A percentile compares a stretch with the other conserved stretches of the same genome.
Conservation (phyloP, 2,329 filamentous ascomycete genomes). For the Dendryphion nanum region DNA sequence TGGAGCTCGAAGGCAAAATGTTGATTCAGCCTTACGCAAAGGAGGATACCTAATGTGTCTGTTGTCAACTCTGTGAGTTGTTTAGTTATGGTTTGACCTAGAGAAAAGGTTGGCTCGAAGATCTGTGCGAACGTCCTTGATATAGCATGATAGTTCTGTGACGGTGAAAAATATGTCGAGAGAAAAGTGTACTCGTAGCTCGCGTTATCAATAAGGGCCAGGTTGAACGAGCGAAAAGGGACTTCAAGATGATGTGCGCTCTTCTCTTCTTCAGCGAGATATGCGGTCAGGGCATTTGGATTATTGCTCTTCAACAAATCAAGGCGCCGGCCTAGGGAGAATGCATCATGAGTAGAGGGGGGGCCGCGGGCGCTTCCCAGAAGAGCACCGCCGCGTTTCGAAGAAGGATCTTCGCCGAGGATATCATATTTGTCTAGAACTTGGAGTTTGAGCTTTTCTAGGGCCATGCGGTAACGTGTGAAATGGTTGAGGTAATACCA, state of each 20-base stretch:
- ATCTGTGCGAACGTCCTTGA: constrained; percentile 83
- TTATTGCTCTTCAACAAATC: constrained; percentile 75
- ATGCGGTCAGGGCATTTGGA: constrained; percentile 77
- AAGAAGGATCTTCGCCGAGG: constrained; percentile 73
- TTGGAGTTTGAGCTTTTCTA: constrained; percentile 83
- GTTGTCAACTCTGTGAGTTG: constrained; percentile 72
- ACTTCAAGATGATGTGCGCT: constrained; percentile 82
- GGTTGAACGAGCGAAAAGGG: constrained; percentile 91
- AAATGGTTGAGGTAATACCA: constrained; percentile 98
- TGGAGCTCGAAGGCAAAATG: constrained; percentile 93
- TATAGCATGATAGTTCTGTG: constrained; percentile 71
- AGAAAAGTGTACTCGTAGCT: constrained; percentile 94
- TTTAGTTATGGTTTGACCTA: constrained; percentile 76
- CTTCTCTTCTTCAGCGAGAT: constrained; percentile 88
- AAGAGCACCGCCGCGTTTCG: constrained; percentile 56
- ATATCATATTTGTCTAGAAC: constrained; percentile 78
- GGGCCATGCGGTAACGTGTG: constrained; percentile 76
- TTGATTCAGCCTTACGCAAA: constrained; percentile 93
- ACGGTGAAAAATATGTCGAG: constrained; percentile 81
- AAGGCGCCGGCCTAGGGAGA: constrained; percentile 81
- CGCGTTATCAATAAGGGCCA: constrained; percentile 89
- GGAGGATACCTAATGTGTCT: constrained; percentile 80
- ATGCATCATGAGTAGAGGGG: constrained; percentile 74
- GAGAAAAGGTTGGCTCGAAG: constrained; percentile 84
- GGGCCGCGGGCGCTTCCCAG: constrained; percentile 33